These are phyloP conservation scores for Whalleya microplaca DNA, from an alignment of 2,329 filamentous ascomycete genomes.

Conservation along the genomic window DNA sequence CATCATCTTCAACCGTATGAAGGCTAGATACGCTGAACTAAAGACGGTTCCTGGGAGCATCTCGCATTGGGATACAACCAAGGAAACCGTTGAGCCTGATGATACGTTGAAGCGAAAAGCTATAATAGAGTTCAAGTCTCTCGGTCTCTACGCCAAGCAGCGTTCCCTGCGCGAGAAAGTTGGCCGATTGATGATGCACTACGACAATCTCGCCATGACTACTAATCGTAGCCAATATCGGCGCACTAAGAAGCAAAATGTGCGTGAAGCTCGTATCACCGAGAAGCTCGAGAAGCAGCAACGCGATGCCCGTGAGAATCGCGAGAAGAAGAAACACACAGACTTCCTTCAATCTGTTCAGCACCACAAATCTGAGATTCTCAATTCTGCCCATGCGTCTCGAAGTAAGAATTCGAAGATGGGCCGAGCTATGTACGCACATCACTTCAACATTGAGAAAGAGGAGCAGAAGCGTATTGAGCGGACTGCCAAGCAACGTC, in stretches of 20 bases:
- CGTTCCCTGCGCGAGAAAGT: constrained; percentile 83
- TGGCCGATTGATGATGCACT: constrained; percentile 89
- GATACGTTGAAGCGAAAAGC: constrained; percentile 86
- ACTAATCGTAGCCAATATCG: constrained; percentile 90
- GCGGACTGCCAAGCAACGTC: constrained; percentile 97
- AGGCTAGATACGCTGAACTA: constrained; percentile 80
- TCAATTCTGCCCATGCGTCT: constrained; percentile 67
- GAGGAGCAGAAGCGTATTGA: constrained; percentile 99
- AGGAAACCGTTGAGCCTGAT: constrained; percentile 69
- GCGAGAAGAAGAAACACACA: constrained; percentile 96
- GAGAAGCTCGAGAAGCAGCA: constrained; percentile 99
- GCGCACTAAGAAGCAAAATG: constrained; percentile 94
- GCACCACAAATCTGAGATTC: constrained; percentile 79
- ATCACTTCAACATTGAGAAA: constrained; percentile 97
- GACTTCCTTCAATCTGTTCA: constrained; percentile 90
- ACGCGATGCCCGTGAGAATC: constrained; percentile 90
- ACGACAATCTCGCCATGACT: constrained; percentile 96
- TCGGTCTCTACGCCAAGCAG: constrained; percentile 87
- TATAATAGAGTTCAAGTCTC: constrained; percentile 92
- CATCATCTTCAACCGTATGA: constrained; percentile 88
- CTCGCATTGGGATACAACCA: constrained; percentile 81
- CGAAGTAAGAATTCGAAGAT: constrained; percentile 81
- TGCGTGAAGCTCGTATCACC: constrained; percentile 93
- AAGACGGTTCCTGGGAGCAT: constrained; percentile 84
- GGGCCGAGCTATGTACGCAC: constrained; percentile 82